Base-by-base conservation (phyloP, 1,284 basidiomycete genomes). In the Afroboletus lepidellus region DNA sequence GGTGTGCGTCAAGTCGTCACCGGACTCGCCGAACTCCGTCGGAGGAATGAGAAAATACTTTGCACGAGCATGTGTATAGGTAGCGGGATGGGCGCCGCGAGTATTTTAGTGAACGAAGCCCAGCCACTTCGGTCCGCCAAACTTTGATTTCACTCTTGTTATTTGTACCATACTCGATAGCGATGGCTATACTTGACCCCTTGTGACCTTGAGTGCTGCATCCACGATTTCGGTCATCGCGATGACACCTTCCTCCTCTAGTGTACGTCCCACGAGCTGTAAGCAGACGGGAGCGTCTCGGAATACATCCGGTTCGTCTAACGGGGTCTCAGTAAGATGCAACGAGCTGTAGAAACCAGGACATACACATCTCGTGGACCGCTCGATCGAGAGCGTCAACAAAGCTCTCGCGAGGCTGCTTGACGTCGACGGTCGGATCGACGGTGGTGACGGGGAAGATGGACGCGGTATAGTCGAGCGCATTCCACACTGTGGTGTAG, bases 1-100 rank as follows among this genome's bases (percentile, higher is more conserved):
- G 92, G 91, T 34, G 74, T 86, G 24, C 85, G 94, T 29, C 92
- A 94, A 70, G 84, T 92, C 32, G 89, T 91, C 9, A 94, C 93
- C 5, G 92, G 87, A 16, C 79, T 94, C 7, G 81, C 86, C 4
- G 86, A 94, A 67, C 78, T 93, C 41, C 83, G 83, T 62, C 77
- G 91, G 34, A 79, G 76, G 53, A 79, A 85, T 53, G 81, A 79
- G 36, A 77, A 79, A 53, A 57, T 92, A 32, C 74, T 92, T 48
- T 88, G 86, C 63, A 88, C 91, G 1, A 90, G 86, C 55, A 95
- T 95, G 93, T 94, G 92, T 65, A 77, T 94, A 46, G 93, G 92
- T 25, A 89, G 86, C 60, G 90, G 89, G 16, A 93, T 94, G 91
- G 92, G 92, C 16, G 90, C 89, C 36, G 92, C 90, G 9, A 81